Evolutionary conservation across 495 filamentous ascomycete species (phyloP).

Genomic region (Cladorrhinum samala): DNA sequence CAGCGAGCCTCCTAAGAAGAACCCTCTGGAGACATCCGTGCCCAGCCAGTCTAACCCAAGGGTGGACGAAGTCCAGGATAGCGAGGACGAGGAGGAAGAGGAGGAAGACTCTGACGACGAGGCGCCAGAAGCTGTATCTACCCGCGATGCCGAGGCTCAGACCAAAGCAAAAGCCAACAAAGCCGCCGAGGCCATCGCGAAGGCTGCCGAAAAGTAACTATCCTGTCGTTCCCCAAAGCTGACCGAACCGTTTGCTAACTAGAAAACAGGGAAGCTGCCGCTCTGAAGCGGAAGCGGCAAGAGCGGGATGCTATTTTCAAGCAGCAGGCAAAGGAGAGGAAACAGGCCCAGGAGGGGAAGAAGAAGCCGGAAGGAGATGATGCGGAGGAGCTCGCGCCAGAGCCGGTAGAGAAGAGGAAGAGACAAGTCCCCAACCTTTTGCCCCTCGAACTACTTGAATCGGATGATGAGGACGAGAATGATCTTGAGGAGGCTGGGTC

Average conservation of each 20-base stretch:
- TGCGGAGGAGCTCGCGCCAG: conserved; percentile 14
- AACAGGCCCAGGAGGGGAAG: conserved; percentile 17
- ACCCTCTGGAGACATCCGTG: conserved; percentile 19
- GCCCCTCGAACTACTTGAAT: conserved; percentile 43
- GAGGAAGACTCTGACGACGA: conserved; percentile 38
- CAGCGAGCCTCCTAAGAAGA: conserved; percentile 24
- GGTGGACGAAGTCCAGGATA: conserved; percentile 17
- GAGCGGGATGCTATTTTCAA: conserved; percentile 41
- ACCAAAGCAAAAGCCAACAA: conserved; percentile 27
- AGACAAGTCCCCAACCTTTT: conserved; percentile 33
- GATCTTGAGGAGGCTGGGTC: conserved; percentile 15
- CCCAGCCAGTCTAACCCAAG: conserved; percentile 3
- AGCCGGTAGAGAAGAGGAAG: conserved; percentile 23
- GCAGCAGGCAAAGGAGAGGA: conserved; percentile 38
- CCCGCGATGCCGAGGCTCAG: conserved; percentile 30
- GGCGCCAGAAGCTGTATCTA: conserved; percentile 42
- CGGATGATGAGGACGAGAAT: conserved; percentile 32
- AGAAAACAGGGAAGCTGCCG: conserved; percentile 32
- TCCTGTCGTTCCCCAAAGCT: background rate
- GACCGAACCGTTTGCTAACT: conserved; percentile 7
- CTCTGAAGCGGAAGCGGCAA: conserved; percentile 40
- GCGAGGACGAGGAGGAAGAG: conserved; percentile 33
- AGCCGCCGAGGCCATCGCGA: conserved; percentile 30
- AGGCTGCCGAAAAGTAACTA: conserved; percentile 38
- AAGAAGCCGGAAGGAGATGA: conserved; percentile 12